Base-by-base conservation (phyloP, 2,329 filamentous ascomycete species). In the Pseudocercospora vitis region DNA sequence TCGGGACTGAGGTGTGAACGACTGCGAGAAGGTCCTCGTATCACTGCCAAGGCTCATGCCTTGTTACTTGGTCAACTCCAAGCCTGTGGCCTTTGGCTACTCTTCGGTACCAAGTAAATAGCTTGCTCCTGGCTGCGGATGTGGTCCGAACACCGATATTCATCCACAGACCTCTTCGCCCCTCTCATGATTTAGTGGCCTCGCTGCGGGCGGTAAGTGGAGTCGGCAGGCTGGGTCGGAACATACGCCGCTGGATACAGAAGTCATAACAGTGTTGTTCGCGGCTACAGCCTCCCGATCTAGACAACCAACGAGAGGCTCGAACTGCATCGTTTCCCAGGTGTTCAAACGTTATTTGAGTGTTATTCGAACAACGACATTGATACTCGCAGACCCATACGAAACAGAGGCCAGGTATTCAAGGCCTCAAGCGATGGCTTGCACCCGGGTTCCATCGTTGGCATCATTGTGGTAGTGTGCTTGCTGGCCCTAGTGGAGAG, bases 351-450 rank as follows among this genome's bases (percentile, higher is more conserved):
- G n/a, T n/a, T n/a, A n/a, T n/a, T n/a, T n/a, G n/a, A n/a, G n/a
- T n/a, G n/a, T n/a, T n/a, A n/a, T n/a, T n/a, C n/a, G n/a, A n/a
- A n/a, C n/a, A n/a, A n/a, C n/a, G n/a, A n/a, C n/a, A n/a, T n/a
- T n/a, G n/a, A n/a, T n/a, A n/a, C n/a, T n/a, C n/a, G n/a, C n/a
- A n/a, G n/a, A n/a, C n/a, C n/a, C n/a, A n/a, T n/a, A n/a, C n/a
- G n/a, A n/a, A n/a, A n/a, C n/a, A n/a, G n/a, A n/a, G n/a, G n/a
- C n/a, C n/a, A n/a, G n/a, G n/a, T n/a, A n/a, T n/a, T n/a, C n/a
- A n/a, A n/a, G n/a, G n/a, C n/a, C n/a, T n/a, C n/a, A n/a, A 42
- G 9, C 19, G 21, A 42, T 42, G 37, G 37, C 37, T 42, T 42
- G 12, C 21, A 42, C 18, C 37, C 19, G 37, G 37, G 21, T 23